Base-by-base conservation (phyloP, 2,329 filamentous ascomycete genomes). In the Tolypocladium guangdongense region DNA sequence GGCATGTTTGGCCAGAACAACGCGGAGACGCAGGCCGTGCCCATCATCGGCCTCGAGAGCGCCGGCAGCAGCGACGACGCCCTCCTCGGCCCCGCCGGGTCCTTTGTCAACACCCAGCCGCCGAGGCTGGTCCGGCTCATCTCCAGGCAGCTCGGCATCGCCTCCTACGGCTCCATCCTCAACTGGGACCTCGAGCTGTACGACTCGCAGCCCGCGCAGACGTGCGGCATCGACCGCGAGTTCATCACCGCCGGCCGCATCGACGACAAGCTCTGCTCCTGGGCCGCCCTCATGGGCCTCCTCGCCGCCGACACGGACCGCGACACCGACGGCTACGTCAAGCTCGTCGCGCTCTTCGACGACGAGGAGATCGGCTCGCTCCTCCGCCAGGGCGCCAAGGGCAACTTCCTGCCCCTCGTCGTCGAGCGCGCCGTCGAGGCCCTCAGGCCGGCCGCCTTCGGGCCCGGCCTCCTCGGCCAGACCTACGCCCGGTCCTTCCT, bases 151-250 rank as follows among this genome's bases (percentile, higher is more conserved):
- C 78, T 97, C n/a, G 82, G 82, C 33, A 81, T 97, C 56, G 57
- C 60, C 24, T 82, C 88, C 56, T 84, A 86, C 66, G 80, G 77
- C 60, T 81, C 78, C 51, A 96, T 99, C 58, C 74, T 96, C 54
- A 95, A 93, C 74, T 99, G 93, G 93, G 93, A 99, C 66, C 82
- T 97, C 38, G 93, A 99, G 72, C 84, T 99, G 35, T 99, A 87
- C 66, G 93, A 97, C 70, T 81, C 82, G 4, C 90, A 96, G 67
- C 88, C 91, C 10, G 91, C 91, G 1, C 83, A 86, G 41, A 80
- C 90, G 20, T 86, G 88, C 59, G 93, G 93, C 14, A 70, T 99
- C 54, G 88, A 95, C 62, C 89, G 87, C 67, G 92, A 97, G 62
- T 86, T 99, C 68, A 95, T 99, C 71, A 96, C 92, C 59, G 92